Percentiles rank a stretch among this genome's conserved stretches.
These are phyloP conservation scores for Neurospora sp. DNA, from an alignment of 495 filamentous ascomycete genomes.

Conservation along the genomic window DNA sequence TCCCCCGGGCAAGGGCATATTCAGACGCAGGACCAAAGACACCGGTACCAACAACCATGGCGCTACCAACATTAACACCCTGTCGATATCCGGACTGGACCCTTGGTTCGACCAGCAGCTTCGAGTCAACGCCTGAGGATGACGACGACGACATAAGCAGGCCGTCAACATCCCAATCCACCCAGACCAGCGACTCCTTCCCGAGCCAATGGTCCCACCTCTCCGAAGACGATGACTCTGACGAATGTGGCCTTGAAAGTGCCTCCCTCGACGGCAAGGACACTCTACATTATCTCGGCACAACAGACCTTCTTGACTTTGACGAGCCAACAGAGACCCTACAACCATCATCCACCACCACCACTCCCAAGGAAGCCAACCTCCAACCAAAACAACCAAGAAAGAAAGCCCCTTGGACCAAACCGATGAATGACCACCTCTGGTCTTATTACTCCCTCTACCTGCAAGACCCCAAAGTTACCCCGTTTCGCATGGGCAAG, in stretches of 20 bases:
- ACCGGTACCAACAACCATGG: constrained; percentile 27
- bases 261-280: constrained; percentile 19
- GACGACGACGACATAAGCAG: constrained; percentile 42
- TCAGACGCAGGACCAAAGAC: constrained; percentile 28
- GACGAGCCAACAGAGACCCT: constrained; percentile 2
- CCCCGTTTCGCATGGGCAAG: constrained; percentile 84
- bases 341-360: background rate
- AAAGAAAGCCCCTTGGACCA: constrained; percentile 58
- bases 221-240: constrained; percentile 37
- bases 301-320: constrained; percentile 2
- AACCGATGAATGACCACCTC: constrained; percentile 83
- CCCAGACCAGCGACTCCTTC: constrained; percentile 37
- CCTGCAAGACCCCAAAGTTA: constrained; percentile 83
- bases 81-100: constrained; percentile 38
- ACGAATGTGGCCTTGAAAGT: constrained; percentile 25
- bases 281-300: constrained; percentile 4
- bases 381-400: constrained; percentile 12
- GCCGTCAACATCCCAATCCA: constrained; percentile 40
- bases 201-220: constrained; percentile 37
- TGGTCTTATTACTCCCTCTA: constrained; percentile 88
- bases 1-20: background rate
- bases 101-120: constrained; percentile 34
- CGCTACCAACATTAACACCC: constrained; percentile 16
- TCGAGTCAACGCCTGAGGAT: constrained; percentile 35
- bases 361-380: background rate